These are phyloP conservation scores for Globisporangium mamillatum DNA, from an alignment of 352 stramenopile genomes.

Conservation along the genomic window DNA sequence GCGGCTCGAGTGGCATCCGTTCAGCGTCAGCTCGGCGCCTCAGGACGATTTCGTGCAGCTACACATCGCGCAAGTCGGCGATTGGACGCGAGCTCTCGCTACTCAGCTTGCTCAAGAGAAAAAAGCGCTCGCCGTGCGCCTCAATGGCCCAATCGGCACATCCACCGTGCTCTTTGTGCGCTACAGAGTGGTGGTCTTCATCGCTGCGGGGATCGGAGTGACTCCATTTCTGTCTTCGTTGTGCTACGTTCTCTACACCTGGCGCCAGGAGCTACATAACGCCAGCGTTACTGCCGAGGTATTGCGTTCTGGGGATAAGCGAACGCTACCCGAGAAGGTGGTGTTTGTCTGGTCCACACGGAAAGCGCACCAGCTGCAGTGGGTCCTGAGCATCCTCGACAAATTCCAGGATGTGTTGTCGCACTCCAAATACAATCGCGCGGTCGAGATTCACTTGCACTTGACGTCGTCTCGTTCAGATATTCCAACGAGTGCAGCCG, in stretches of 20 bases:
- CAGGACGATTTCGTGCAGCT: constrained; percentile 39
- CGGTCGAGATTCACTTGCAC: constrained; percentile 20
- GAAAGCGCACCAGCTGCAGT: constrained; percentile 17
- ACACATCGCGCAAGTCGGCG: constrained; percentile 37
- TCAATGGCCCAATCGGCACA: constrained; percentile 38
- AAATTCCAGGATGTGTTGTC: constrained; percentile 31
- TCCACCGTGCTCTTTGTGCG: constrained; percentile 21
- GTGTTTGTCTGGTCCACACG: constrained; percentile 32
- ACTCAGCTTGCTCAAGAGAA: background rate
- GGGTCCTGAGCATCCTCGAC: constrained; percentile 19
- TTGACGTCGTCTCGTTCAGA: constrained; percentile 14
- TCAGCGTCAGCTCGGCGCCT: constrained; percentile 59
- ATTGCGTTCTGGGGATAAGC: background rate
- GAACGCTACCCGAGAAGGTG: constrained; percentile 3
- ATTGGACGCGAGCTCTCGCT: constrained; percentile 39
- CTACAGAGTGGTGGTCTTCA: constrained; percentile 34
- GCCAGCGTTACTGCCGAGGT: no score
- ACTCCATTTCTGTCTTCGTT: constrained; percentile 47
- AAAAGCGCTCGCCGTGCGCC: constrained; percentile 9
- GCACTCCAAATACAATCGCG: background rate
- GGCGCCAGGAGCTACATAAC: constrained; percentile 2
- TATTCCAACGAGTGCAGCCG: background rate
- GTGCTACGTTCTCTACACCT: constrained; percentile 36
- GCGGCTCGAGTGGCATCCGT: constrained; percentile 73
- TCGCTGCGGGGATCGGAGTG: constrained; percentile 37